phyloP scores from a whole-genome alignment of 225 moss, liverwort and hornwort genomes.

The Sphagnum contortum region DNA sequence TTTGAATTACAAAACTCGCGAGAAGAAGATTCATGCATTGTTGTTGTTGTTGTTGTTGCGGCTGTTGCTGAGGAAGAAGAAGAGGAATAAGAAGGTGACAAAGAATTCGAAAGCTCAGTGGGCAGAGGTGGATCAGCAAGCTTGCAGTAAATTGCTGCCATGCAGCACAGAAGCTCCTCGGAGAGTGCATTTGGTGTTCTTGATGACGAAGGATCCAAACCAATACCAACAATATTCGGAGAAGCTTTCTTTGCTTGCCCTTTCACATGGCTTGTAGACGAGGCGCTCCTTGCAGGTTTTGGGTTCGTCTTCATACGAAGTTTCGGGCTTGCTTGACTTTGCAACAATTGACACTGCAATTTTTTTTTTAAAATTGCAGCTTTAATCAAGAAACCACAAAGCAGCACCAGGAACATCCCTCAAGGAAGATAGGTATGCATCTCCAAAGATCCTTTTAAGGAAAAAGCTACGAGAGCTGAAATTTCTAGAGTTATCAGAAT shows the following conservation, averaged over 20 bases:
- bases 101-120: slow-evolving; percentile 10
- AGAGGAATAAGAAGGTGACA: slow-evolving; percentile 49
- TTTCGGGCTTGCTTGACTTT: too few relatives aligned
- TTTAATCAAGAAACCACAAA: too few relatives aligned
- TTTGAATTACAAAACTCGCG: slow-evolving; percentile 2
- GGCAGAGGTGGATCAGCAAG: slow-evolving; percentile 66
- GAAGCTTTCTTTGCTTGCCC: neutral
- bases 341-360: too few relatives aligned
- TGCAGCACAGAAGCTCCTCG: slow-evolving; percentile 76
- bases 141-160: slow-evolving; percentile 91
- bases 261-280: too few relatives aligned
- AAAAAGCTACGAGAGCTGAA: too few relatives aligned
- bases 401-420: too few relatives aligned
- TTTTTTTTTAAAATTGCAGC: too few relatives aligned
- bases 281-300: too few relatives aligned
- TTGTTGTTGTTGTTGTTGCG: slow-evolving; percentile 3
- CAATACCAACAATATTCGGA: slow-evolving; percentile 9
- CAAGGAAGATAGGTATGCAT: too few relatives aligned
- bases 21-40: slow-evolving; percentile 35
- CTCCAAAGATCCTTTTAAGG: too few relatives aligned
- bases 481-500: too few relatives aligned
- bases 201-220: slow-evolving; percentile 11
- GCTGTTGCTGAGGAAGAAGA: slow-evolving; percentile 8
- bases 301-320: too few relatives aligned
- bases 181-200: slow-evolving; percentile 62